Percentiles rank a stretch among this genome's conserved stretches.
Conservation (phyloP, 1,284 basidiomycete genomes). For the Leccinum griseonigrum region DNA sequence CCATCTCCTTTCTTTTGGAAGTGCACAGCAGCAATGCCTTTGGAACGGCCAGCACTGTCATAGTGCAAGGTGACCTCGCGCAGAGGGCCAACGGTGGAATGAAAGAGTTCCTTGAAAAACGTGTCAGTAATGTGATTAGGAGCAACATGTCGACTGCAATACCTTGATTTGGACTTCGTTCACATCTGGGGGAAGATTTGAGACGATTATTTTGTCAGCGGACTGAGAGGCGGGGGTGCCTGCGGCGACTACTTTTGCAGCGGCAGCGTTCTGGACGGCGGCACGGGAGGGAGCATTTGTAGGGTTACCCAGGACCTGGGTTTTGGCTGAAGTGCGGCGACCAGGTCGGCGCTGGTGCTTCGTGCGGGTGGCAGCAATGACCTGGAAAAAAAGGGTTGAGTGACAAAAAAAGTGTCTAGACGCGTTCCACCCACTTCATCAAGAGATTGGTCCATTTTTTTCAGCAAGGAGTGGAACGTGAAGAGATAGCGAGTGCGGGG, state of each 20-base stretch:
- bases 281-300: constrained; percentile 51
- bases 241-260: constrained; percentile 40
- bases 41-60: constrained; percentile 83
- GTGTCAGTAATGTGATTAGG: constrained; percentile 4
- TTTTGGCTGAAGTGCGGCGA: constrained; percentile 44
- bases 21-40: constrained; percentile 85
- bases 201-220: constrained; percentile 93
- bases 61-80: constrained; percentile 84
- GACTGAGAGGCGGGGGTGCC: constrained; percentile 38
- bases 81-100: constrained; percentile 86
- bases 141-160: constrained; percentile 18
- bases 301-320: constrained; percentile 56
- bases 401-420: constrained; percentile 12
- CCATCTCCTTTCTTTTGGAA: constrained; percentile 90
- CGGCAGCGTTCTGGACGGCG: constrained; percentile 39
- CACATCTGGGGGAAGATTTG: constrained; percentile 93
- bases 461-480: not conserved
- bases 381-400: constrained; percentile 45
- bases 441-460: constrained; percentile 82
- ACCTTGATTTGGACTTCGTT: constrained; percentile 94
- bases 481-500: not conserved
- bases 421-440: constrained; percentile 66
- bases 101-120: constrained; percentile 81
- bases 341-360: constrained; percentile 44
- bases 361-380: constrained; percentile 63